Base-by-base conservation (phyloP, 1,139 yeast species). In the Debaryomyces singareniensis region DNA sequence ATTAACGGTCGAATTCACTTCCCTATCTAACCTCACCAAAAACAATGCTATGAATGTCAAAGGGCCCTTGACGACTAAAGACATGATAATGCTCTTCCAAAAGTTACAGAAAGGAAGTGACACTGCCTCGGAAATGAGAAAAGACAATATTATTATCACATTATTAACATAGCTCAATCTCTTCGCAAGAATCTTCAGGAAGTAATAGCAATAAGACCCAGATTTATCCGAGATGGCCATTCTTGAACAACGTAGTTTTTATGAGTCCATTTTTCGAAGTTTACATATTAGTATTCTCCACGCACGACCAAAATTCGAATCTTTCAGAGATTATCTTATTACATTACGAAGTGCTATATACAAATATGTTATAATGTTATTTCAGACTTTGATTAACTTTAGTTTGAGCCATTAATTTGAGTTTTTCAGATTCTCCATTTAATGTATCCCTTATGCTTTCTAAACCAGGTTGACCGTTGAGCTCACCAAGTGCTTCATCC, bases 1-100 rank as follows among this genome's bases (percentile, higher is more conserved):
- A 16, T 71, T 71, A 4, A 77, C 78, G 23, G 71, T 73, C 23
- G 77, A 45, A 29, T 68, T 65, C 23, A 59, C 53, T 32, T 68
- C 68, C 38, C 85, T 64, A 5, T 73, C 53, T 29, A 68, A 57
- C 29, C 71, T 66, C 27, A 79, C 51, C 9, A 71, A 32, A 16
- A 46, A 38, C 25, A 59, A 48, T 5, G 62, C 49, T 5, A 43
- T 32, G 34, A 55, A 60, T 15, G 61, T 40, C 12, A 55, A 30
- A 1, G 71, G 71, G 7, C 47, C 57, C 26, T 62, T 46, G n/a
- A 51, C 28, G 6, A 46, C 38, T 9, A 53, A 30, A 3, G 59
- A 43, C 14, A 50, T 35, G 15, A 56, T 31, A 14, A 61, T 18
- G 35, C 51, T 54, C 50, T 58, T 46, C 62, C 62, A 55, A 35